A percentile compares a stretch with the other conserved stretches of the same genome.
phyloP scores from a whole-genome alignment of 2,329 filamentous ascomycete species.

The Aspergillus niger region DNA sequence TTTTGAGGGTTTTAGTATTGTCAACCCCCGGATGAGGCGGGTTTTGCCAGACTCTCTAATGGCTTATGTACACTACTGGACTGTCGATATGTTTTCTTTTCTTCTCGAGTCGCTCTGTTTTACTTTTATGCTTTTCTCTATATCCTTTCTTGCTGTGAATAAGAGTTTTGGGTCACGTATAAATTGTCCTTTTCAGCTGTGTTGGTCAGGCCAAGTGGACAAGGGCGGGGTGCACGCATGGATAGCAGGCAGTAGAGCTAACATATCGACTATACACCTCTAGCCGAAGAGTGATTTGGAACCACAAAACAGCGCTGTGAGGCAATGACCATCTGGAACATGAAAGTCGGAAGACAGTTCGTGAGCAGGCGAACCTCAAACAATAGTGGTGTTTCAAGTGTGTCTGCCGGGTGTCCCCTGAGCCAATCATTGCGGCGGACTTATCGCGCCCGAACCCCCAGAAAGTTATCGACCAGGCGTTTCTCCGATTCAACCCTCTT shows the following conservation, averaged over 20 bases:
- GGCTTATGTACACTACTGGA: constrained; percentile 23
- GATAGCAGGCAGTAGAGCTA: too few relatives aligned
- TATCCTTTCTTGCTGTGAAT: background rate
- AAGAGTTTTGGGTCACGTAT: background rate
- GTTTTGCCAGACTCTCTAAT: constrained; percentile 6
- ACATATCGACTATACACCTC: too few relatives aligned
- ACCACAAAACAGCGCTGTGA: background rate
- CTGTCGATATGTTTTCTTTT: constrained; percentile 8
- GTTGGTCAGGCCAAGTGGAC: background rate
- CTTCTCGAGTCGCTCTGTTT: background rate
- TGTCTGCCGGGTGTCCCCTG: constrained; percentile 1
- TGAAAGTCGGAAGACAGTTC: background rate
- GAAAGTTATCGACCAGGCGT: constrained; percentile 1
- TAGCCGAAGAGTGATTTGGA: too few relatives aligned
- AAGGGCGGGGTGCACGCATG: too few relatives aligned
- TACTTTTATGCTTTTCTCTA: constrained; percentile 2
- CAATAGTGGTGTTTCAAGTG: constrained; percentile 10
- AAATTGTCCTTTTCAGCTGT: background rate
- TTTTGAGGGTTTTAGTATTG: background rate
- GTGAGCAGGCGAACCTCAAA: constrained; percentile 4
- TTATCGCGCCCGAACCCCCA: constrained; percentile 12
- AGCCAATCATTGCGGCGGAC: constrained; percentile 17
- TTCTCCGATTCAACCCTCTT: constrained; percentile 5
- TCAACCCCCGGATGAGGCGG: background rate
- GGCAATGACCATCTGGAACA: background rate